Evolutionary conservation across 2,329 filamentous ascomycete species (phyloP).

Genomic region (Emergomyces pasteurianus): DNA sequence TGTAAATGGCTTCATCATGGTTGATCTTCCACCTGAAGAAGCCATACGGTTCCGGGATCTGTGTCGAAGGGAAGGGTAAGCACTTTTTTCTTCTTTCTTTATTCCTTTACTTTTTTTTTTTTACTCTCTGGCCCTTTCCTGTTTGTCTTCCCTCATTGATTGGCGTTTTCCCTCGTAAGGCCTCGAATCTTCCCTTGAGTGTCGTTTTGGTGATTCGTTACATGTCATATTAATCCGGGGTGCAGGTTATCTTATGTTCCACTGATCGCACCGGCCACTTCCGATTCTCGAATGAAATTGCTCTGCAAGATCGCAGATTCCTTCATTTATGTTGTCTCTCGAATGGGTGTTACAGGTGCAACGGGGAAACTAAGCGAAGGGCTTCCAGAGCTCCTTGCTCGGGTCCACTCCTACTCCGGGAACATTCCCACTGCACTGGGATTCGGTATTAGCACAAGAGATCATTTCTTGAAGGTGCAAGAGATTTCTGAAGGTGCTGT

Average conservation of each 20-base stretch:
- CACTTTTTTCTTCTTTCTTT: constrained; percentile 7
- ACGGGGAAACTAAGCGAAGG: constrained; percentile 69
- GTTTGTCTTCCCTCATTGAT: background rate
- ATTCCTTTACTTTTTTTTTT: background rate
- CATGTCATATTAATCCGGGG: background rate
- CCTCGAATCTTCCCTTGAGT: background rate
- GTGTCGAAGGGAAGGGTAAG: constrained; percentile 63
- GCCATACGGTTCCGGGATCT: constrained; percentile 80
- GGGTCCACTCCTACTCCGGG: constrained; percentile 85
- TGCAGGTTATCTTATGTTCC: constrained; percentile 80
- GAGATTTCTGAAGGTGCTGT: constrained; percentile 85
- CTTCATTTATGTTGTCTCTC: constrained; percentile 96
- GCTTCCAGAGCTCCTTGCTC: constrained; percentile 66
- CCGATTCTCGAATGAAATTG: constrained; percentile 84
- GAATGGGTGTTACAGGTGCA: constrained; percentile 93
- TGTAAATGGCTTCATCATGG: constrained; percentile 93
- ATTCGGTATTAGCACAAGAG: constrained; percentile 89
- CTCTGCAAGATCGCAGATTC: constrained; percentile 95
- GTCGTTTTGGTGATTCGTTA: background rate
- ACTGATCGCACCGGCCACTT: constrained; percentile 89
- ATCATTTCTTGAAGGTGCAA: constrained; percentile 81
- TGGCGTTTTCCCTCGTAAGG: background rate
- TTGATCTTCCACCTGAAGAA: constrained; percentile 91
- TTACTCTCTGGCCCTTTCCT: background rate
- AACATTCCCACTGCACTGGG: constrained; percentile 85